These are phyloP conservation scores for Lepidium sativum DNA, from an alignment of 345 rosid genomes.

Conservation along the genomic window DNA sequence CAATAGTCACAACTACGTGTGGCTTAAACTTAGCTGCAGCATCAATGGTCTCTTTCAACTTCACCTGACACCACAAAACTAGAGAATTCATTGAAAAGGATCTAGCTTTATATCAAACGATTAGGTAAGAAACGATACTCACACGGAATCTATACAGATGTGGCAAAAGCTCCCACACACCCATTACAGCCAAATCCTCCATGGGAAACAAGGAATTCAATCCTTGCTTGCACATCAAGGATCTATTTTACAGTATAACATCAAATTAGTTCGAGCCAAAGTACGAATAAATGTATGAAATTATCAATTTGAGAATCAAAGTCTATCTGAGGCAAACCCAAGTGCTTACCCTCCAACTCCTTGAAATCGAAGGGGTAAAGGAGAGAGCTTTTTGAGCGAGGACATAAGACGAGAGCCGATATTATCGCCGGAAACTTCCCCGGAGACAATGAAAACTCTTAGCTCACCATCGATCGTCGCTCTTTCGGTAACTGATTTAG, in stretches of 20 bases:
- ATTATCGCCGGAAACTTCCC: conserved; percentile 89
- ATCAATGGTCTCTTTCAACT: conserved; percentile 58
- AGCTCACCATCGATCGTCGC: conserved; percentile 67
- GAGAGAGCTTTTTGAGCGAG: conserved; percentile 60
- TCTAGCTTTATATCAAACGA: neutral
- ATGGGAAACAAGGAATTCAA: conserved; percentile 64
- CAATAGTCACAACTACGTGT: conserved; percentile 84
- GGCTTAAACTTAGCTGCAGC: conserved; percentile 66
- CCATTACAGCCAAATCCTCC: conserved; percentile 94
- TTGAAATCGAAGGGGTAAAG: conserved; percentile 58
- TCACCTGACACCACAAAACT: conserved; percentile 37
- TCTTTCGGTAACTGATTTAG: conserved; percentile 30
- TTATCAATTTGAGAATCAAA: neutral
- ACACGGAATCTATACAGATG: conserved; percentile 70
- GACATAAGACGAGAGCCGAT: conserved; percentile 84
- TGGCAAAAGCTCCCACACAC: conserved; percentile 80
- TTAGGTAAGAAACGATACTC: conserved; percentile 24
- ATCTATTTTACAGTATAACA: conserved; percentile 28
- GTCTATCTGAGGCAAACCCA: neutral
- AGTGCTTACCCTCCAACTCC: conserved; percentile 87
- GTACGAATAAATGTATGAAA: neutral
- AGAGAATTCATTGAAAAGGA: neutral
- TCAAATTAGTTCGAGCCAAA: neutral
- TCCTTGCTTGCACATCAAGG: conserved; percentile 70
- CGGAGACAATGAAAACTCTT: conserved; percentile 69